Percentiles rank a stretch among this genome's conserved stretches.
Evolutionary conservation across 2,329 filamentous ascomycete genomes (phyloP).

Genomic region (Pochonia chlamydosporia): DNA sequence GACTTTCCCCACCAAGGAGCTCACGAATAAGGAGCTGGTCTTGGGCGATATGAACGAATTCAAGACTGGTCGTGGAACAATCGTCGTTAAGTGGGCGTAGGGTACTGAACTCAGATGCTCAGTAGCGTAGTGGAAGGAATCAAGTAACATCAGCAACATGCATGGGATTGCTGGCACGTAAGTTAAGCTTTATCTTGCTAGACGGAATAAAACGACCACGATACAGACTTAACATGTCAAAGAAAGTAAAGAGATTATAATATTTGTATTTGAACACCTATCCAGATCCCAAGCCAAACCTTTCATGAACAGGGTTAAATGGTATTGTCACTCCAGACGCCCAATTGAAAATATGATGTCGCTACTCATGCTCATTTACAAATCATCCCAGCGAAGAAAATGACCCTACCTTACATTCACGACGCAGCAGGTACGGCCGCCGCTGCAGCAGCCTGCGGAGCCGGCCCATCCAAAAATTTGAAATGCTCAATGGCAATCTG

Average conservation of each 20-base stretch:
- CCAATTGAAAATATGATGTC: not conserved
- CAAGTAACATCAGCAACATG: not conserved
- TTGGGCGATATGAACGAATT: constrained; percentile 59
- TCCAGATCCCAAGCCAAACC: not conserved
- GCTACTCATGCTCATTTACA: not conserved
- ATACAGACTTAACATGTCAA: too few relatives aligned
- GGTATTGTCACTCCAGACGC: constrained; percentile 7
- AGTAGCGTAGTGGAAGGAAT: not conserved
- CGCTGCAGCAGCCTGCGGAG: constrained; percentile 17
- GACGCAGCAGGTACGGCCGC: constrained; percentile 14
- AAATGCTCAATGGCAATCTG: constrained; percentile 82
- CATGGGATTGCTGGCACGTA: too few relatives aligned
- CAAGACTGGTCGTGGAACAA: constrained; percentile 59
- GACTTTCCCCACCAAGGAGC: constrained; percentile 77
- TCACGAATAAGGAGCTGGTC: constrained; percentile 58
- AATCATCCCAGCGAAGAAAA: not conserved
- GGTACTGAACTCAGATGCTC: not conserved
- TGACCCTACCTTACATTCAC: not conserved
- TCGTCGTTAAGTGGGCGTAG: constrained; percentile 55
- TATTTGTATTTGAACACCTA: not conserved
- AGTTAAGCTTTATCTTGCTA: too few relatives aligned
- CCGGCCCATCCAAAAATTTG: constrained; percentile 54
- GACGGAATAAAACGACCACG: too few relatives aligned
- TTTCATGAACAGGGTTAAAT: constrained; percentile 1
- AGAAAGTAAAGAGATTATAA: not conserved